Conservation (phyloP, 352 stramenopile species). For the Globisporangium echinulatum region DNA sequence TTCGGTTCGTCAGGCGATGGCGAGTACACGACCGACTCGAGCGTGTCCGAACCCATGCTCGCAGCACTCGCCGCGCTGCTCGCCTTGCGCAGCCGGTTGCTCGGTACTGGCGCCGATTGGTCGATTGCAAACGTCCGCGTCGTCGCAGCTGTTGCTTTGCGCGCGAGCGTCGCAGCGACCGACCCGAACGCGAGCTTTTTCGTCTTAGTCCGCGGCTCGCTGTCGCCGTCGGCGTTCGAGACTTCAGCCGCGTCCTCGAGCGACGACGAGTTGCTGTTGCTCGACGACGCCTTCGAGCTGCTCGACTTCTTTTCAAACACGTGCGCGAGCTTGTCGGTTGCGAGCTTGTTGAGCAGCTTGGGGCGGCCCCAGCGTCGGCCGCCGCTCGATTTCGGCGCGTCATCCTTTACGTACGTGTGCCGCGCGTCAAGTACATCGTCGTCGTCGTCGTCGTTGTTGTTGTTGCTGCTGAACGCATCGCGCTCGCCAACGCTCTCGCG, state of each 20-base stretch:
- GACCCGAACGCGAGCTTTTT: conserved; percentile 5
- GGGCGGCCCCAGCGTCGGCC: conserved; percentile 11
- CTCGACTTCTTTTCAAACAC: conserved; percentile 16
- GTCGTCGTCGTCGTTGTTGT: not conserved
- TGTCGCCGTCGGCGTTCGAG: not conserved
- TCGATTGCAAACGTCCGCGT: conserved; percentile 9
- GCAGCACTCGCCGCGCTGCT: conserved; percentile 10
- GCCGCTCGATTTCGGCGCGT: conserved; percentile 1
- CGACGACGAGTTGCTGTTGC: conserved; percentile 14
- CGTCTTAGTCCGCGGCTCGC: not conserved
- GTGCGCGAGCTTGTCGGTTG: conserved; percentile 8
- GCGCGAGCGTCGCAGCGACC: conserved; percentile 11
- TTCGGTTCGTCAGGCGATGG: conserved; percentile 8
- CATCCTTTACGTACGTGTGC: conserved; percentile 9
- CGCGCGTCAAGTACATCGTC: not conserved
- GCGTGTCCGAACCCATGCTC: conserved; percentile 3
- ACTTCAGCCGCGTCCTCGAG: conserved; percentile 1
- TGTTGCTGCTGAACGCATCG: not conserved
- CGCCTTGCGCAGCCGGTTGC: conserved; percentile 14
- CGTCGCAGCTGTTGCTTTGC: conserved; percentile 3
- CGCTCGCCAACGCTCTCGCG: conserved; percentile 4
- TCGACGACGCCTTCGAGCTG: conserved; percentile 12
- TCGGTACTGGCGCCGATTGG: conserved; percentile 8
- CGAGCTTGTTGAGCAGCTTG: conserved; percentile 18
- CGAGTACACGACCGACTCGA: conserved; percentile 17